Percentiles rank a stretch among this genome's conserved stretches.
Conservation (phyloP, 768 basidiomycete species). For the Tephrocybe sp. region DNA sequence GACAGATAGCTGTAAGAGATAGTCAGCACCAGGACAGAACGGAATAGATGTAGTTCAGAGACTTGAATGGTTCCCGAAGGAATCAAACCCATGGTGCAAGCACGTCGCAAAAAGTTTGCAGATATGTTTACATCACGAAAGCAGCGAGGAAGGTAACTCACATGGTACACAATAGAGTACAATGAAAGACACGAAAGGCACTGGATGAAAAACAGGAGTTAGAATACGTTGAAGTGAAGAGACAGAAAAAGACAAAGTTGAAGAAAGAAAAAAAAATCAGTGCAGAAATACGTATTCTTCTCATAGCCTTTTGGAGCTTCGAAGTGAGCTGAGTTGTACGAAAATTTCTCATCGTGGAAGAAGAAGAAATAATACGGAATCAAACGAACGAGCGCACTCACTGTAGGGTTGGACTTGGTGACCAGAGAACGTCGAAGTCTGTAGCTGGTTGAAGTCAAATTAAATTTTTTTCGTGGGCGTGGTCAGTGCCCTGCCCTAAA, state of each 20-base stretch:
- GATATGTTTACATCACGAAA: conserved; percentile 41
- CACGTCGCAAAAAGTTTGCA: conserved; percentile 56
- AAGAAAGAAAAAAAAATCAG: conserved; percentile 30
- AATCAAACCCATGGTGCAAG: conserved; percentile 57
- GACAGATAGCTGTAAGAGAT: neutral
- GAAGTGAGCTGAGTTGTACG: conserved; percentile 67
- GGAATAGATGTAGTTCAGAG: conserved; percentile 46
- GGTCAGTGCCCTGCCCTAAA: too few relatives aligned
- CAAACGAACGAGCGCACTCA: too few relatives aligned
- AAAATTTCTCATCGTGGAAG: conserved; percentile 14
- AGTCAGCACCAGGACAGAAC: neutral
- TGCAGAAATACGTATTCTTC: conserved; percentile 46
- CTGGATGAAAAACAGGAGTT: neutral
- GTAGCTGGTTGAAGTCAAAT: too few relatives aligned
- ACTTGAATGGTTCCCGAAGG: conserved; percentile 84
- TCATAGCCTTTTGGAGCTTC: conserved; percentile 51
- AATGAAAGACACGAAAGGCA: neutral
- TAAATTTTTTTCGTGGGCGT: too few relatives aligned
- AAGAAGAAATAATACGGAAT: too few relatives aligned
- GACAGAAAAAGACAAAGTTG: neutral
- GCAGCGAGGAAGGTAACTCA: conserved; percentile 23
- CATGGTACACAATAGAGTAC: conserved; percentile 3
- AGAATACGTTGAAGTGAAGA: neutral
- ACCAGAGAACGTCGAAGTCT: too few relatives aligned
- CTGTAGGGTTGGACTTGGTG: too few relatives aligned